A percentile compares a stretch with the other conserved stretches of the same genome.
phyloP scores from a whole-genome alignment of 1,284 basidiomycete species.

The Spongispora temasekensis region DNA sequence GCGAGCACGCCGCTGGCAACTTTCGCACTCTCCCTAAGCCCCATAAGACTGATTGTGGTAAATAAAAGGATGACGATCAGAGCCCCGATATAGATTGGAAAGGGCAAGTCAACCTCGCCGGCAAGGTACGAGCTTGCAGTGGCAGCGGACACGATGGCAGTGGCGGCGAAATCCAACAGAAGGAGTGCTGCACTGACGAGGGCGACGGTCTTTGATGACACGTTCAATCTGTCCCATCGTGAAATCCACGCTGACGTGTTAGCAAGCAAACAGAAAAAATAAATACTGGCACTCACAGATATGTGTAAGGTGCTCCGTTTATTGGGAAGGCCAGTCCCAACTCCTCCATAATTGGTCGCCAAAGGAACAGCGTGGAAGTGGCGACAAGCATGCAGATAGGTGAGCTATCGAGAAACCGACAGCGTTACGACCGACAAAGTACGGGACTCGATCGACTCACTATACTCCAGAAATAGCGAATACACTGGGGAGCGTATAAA shows the following conservation, averaged over 20 bases:
- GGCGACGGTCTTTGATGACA: slow-evolving; percentile 60
- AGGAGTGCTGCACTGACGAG: slow-evolving; percentile 61
- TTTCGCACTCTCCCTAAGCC: slow-evolving; percentile 62
- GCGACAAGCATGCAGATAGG: slow-evolving; percentile 66
- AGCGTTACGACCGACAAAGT: background rate
- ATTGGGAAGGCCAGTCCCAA: slow-evolving; percentile 65
- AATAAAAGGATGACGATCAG: slow-evolving; percentile 54
- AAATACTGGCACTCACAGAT: slow-evolving; percentile 43
- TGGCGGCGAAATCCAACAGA: slow-evolving; percentile 65
- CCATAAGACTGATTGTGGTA: slow-evolving; percentile 54
- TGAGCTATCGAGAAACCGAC: slow-evolving; percentile 44
- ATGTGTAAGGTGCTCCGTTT: slow-evolving; percentile 69
- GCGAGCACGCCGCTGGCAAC: slow-evolving; percentile 56
- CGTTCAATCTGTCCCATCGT: slow-evolving; percentile 49
- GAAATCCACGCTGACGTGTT: background rate
- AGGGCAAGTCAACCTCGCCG: slow-evolving; percentile 56
- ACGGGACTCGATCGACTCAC: slow-evolving; percentile 37
- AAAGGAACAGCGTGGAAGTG: slow-evolving; percentile 60
- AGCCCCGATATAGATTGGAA: slow-evolving; percentile 51
- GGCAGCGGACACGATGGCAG: slow-evolving; percentile 67
- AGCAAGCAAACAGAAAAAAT: background rate
- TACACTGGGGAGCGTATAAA: slow-evolving; percentile 70
- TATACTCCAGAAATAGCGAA: slow-evolving; percentile 58
- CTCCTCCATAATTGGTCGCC: slow-evolving; percentile 72
- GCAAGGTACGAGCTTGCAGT: slow-evolving; percentile 67